phyloP scores from a whole-genome alignment of 345 rosid genomes.

The Sisymbrium altissimum region DNA sequence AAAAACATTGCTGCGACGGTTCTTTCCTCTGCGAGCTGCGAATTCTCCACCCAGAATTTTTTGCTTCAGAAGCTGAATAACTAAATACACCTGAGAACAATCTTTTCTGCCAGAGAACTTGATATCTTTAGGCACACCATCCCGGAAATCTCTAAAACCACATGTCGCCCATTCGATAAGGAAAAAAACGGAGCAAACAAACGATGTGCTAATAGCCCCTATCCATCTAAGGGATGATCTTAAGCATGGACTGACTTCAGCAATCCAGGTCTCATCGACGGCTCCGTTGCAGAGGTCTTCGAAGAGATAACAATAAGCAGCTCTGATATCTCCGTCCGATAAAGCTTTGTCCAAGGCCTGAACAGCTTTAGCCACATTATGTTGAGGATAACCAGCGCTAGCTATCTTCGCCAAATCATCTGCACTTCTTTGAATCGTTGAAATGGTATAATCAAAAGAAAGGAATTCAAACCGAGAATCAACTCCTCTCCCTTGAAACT shows the following conservation, averaged over 20 bases:
- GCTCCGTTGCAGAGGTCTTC: slow-evolving; percentile 72
- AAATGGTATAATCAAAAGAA: slow-evolving; percentile 68
- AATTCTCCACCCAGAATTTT: slow-evolving; percentile 59
- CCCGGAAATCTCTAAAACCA: slow-evolving; percentile 81
- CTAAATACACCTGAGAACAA: slow-evolving; percentile 74
- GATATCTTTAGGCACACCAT: slow-evolving; percentile 51
- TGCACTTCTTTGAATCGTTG: slow-evolving; percentile 67
- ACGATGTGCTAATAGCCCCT: slow-evolving; percentile 60
- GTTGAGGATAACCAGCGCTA: slow-evolving; percentile 63
- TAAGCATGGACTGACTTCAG: slow-evolving; percentile 79
- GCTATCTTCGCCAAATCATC: slow-evolving; percentile 77
- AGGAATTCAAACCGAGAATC: slow-evolving; percentile 72
- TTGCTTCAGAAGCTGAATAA: slow-evolving; percentile 70
- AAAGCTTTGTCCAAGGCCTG: slow-evolving; percentile 89
- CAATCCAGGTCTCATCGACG: slow-evolving; percentile 77
- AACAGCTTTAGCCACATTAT: slow-evolving; percentile 78
- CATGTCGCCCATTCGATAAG: slow-evolving; percentile 99
- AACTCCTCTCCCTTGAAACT: slow-evolving; percentile 56
- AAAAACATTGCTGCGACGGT: slow-evolving; percentile 31
- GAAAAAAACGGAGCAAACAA: slow-evolving; percentile 74
- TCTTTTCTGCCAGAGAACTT: slow-evolving; percentile 84
- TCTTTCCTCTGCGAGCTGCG: slow-evolving; percentile 34
- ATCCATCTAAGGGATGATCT: slow-evolving; percentile 86
- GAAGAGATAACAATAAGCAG: slow-evolving; percentile 65
- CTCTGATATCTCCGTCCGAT: slow-evolving; percentile 65